Conservation (phyloP, 2,329 filamentous ascomycete species). For the Ophiosphaerella narmari region DNA sequence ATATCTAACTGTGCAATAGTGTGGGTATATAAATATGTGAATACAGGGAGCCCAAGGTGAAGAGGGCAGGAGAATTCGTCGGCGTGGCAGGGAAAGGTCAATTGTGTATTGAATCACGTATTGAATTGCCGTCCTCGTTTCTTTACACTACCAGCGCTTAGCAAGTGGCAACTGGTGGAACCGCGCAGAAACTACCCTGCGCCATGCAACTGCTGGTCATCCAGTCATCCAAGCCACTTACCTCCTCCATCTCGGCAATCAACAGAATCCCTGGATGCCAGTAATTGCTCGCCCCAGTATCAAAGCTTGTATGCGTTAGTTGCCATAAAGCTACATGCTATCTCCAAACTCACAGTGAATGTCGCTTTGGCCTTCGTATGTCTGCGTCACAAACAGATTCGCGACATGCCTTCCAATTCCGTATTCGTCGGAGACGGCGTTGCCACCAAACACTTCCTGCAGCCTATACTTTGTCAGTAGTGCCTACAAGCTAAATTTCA, state of each 20-base stretch:
- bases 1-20: neutral
- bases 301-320: constrained; percentile 49
- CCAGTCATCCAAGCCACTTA: neutral
- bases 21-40: neutral
- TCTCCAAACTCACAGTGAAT: constrained; percentile 76
- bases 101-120: constrained; percentile 25
- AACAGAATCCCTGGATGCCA: constrained; percentile 80
- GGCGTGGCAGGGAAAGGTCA: neutral
- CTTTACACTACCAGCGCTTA: constrained; percentile 19
- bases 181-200: constrained; percentile 21
- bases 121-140: constrained; percentile 13
- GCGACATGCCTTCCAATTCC: constrained; percentile 92
- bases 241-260: constrained; percentile 20
- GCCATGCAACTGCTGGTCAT: constrained; percentile 19
- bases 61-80: too few species aligned
- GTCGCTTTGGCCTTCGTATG: constrained; percentile 97
- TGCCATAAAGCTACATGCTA: constrained; percentile 1
- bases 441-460: constrained; percentile 96
- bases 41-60: too few species aligned
- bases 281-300: constrained; percentile 59
- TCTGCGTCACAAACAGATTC: constrained; percentile 96
- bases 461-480: constrained; percentile 55
- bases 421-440: constrained; percentile 98
- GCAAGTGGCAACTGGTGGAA: constrained; percentile 39
- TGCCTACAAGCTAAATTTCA: neutral